Conservation (phyloP, 2,329 filamentous ascomycete species). For the Raffaelea ambrosiae region DNA sequence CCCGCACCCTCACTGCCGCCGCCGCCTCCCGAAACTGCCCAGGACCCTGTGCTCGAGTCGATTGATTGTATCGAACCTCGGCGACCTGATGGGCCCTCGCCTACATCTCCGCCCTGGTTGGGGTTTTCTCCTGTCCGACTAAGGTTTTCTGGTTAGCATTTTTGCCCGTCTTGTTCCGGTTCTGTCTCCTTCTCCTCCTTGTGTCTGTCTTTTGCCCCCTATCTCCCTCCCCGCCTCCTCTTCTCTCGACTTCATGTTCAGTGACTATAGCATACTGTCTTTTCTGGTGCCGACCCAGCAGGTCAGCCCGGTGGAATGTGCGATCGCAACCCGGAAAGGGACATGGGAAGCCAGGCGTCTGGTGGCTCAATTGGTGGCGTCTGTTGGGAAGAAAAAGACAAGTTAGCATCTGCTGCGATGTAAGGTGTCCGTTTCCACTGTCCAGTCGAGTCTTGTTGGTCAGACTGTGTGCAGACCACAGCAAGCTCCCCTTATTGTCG, state of each 20-base stretch:
- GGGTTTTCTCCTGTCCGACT: not conserved
- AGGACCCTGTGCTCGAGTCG: slow-evolving; percentile 1
- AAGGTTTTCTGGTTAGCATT: not conserved
- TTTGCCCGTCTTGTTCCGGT: not conserved
- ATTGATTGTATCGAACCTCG: slow-evolving; percentile 3
- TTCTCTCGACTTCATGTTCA: not conserved
- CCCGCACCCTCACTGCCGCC: not conserved
- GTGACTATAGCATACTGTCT: slow-evolving; percentile 34
- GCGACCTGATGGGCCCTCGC: not conserved
- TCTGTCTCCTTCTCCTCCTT: not conserved
- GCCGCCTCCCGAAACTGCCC: slow-evolving; percentile 1
- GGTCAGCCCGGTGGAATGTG: slow-evolving; percentile 49
- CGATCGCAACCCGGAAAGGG: slow-evolving; percentile 45
- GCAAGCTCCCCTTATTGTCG: no score
- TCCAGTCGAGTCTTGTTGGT: no score
- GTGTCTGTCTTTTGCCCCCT: not conserved
- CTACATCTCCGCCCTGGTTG: not conserved
- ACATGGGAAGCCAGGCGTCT: slow-evolving; percentile 38
- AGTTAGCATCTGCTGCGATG: not conserved
- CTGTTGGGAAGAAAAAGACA: slow-evolving; percentile 3
- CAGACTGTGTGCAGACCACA: no score
- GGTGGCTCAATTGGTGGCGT: slow-evolving; percentile 22
- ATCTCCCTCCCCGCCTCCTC: not conserved
- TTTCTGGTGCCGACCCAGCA: slow-evolving; percentile 48
- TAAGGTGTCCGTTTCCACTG: not conserved